Evolutionary conservation across 345 rosid genomes (phyloP), one percentile per base, ranked within the genome.

Genomic region (Rhodamnia argentea): DNA sequence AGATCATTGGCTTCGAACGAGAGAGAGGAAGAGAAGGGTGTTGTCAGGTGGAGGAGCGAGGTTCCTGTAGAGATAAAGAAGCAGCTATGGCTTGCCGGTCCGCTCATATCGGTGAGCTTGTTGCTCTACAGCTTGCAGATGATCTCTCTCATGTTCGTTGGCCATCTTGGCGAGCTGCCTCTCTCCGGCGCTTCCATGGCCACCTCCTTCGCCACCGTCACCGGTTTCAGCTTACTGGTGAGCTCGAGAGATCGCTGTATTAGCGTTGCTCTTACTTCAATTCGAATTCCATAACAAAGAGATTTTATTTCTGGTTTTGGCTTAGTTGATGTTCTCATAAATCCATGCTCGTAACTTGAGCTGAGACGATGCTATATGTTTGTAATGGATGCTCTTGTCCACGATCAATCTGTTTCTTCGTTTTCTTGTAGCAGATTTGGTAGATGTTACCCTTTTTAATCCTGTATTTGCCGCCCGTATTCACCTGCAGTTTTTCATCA

Each of bases 171-270:
- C 6, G 91, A 94, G 83, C 74, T 94, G 40, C 53, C 91, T 82
- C 95, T 95, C 88, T 87, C 96, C 57, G 93, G 93, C 50, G 98
- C 93, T 64, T 92, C 98, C 37, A 89, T 95, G 92, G 98, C 94
- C 75, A 91, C 92, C 40, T 93, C 96, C 83, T 95, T 95, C 74
- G 94, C 94, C 44, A 5, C 87, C 11, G 94, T 94, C 83, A 94
- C 95, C 23, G 94, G 96, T 51, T 90, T 93, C 87, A 91, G 93
- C 90, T 86, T 94, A 55, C 84, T 94, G 90, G 97, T 94, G 29
- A 85, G 91, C 58, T 10, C 6, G 16, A 24, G 70, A 44, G 27
- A 40, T 50, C 10, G 52, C 27, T 7, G n/a, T n/a, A n/a, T n/a
- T n/a, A n/a, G n/a, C n/a, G n/a, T n/a, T n/a, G n/a, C n/a, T n/a